Percentiles rank a stretch among this genome's conserved stretches.
Conservation (phyloP, 805 yeast species). For the Candida incommunis region DNA sequence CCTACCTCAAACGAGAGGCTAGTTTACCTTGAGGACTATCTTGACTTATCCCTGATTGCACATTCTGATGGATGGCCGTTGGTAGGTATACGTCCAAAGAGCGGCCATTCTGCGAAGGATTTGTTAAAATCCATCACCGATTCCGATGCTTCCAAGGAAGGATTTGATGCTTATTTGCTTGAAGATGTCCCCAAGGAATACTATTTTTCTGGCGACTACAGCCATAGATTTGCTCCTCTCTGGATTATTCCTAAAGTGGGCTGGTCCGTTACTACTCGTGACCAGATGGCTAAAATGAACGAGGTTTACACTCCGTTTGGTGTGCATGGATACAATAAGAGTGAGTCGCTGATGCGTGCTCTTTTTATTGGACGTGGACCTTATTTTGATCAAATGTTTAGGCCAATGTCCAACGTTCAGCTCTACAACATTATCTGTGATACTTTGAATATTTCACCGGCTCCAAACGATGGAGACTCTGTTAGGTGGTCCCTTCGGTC, state of each 20-base stretch:
- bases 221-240: slow-evolving; percentile 63
- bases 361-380: slow-evolving; percentile 74
- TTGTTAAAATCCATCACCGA: slow-evolving; percentile 21
- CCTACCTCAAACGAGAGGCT: slow-evolving; percentile 63
- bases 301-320: slow-evolving; percentile 51
- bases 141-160: slow-evolving; percentile 2
- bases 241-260: slow-evolving; percentile 82
- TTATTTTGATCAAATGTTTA: slow-evolving; percentile 35
- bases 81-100: slow-evolving; percentile 53
- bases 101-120: slow-evolving; percentile 26
- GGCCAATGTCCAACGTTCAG: slow-evolving; percentile 61
- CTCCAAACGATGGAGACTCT: slow-evolving; percentile 43
- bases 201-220: slow-evolving; percentile 33
- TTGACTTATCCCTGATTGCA: slow-evolving; percentile 39
- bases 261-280: slow-evolving; percentile 52
- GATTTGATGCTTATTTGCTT: slow-evolving; percentile 28
- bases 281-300: slow-evolving; percentile 35
- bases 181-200: slow-evolving; percentile 42
- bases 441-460: slow-evolving; percentile 36
- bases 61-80: slow-evolving; percentile 80
- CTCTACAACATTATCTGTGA: slow-evolving; percentile 67
- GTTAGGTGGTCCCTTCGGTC: slow-evolving; percentile 11
- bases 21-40: slow-evolving; percentile 57
- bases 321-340: slow-evolving; percentile 73
- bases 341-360: slow-evolving; percentile 71